Base-by-base conservation (phyloP, 768 basidiomycete genomes). In the Dentipellis sp. region DNA sequence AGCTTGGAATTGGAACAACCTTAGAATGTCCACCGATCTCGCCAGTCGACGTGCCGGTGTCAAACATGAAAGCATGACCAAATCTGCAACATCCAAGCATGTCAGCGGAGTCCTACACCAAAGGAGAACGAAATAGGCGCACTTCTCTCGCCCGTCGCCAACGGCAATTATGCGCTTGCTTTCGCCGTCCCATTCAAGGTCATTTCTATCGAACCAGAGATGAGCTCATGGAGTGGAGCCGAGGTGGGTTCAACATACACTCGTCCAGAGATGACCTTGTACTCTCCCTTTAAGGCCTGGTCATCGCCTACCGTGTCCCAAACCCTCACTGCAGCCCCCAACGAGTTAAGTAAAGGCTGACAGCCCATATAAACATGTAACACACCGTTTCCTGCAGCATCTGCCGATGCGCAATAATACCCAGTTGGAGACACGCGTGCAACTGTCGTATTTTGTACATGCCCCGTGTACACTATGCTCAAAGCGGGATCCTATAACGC, bases 121-220 rank as follows among this genome's bases (percentile, higher is more conserved):
- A 45, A n/a, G 17, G 10, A 42, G 1, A 16, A 6, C 21, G 21
- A 3, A n/a, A 42, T 21, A 17, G 9, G 58, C 68, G 46, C 54
- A 93, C 91, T 88, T 91, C 64, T 94, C 94, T 57, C 84, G 78
- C 37, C 94, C 94, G 61, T 95, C 91, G 53, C 95, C 95, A 11
- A 91, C 94, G 7, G 87, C 91, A 50, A 97, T 88, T 56, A 98
- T 88, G n/a, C 95, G 80, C 68, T 97, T 95, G 66, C 88, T 91
- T 69, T 97, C 95, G 1, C 88, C 89, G 65, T 97, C 95, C 95
- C 95, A 98, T 10, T 86, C 87, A 19, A 98, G 79, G 71, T 97
- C 95, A 63, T 94, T 94, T 61, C 94, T 92, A 61, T 14, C 55
- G 10, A 16, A 46, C 34, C 17, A 9, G 34, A 11, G 40, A 54